Base-by-base conservation (phyloP, 2,329 filamentous ascomycete genomes). In the Canariomyces notabilis region DNA sequence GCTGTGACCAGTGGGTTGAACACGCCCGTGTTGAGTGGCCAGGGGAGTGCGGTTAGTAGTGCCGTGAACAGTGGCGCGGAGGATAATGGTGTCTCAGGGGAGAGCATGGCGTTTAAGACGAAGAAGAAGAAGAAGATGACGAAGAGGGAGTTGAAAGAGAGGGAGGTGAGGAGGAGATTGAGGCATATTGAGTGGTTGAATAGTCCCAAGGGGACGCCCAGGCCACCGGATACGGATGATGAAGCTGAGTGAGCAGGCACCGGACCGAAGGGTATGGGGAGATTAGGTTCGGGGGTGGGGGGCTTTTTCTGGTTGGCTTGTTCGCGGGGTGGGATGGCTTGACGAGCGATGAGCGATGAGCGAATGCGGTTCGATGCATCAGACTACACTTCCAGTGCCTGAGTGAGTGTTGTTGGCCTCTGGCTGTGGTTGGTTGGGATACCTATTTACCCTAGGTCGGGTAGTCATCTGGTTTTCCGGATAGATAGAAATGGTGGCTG, bases 41-140 rank as follows among this genome's bases (percentile, higher is more conserved):
- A n/a, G n/a, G n/a, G n/a, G n/a, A 76, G 73, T 52, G 74, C 77
- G 2, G 72, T 71, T 35, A 74, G 74, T 39, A 81, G 82, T 39
- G 83, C 85, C 2, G 83, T 82, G 49, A 91, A 89, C 72, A 86
- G 80, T 42, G 90, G 89, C n/a, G 80, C 76, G 1, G 91, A 97
- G 69, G 90, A 93, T 58, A 82, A 81, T 50, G 75, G 61, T 66
- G 26, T 59, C 26, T 53, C 48, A 7, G 52, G 46, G 12, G 57
- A 58, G 50, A 77, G 75, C 50, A 79, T 98, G 76, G 91, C 94
- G 73, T 98, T 98, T 82, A 81, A 77, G 67, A 76, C 86, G 8
- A 82, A 77, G 69, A 93, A 90, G 79, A 96, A 96, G 89, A 95
- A 91, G 82, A 98, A 98, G 87, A 80, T 93, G 80, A 98, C 93